phyloP scores from a whole-genome alignment of 2,329 filamentous ascomycete genomes.

The Xylariaceae sp. region DNA sequence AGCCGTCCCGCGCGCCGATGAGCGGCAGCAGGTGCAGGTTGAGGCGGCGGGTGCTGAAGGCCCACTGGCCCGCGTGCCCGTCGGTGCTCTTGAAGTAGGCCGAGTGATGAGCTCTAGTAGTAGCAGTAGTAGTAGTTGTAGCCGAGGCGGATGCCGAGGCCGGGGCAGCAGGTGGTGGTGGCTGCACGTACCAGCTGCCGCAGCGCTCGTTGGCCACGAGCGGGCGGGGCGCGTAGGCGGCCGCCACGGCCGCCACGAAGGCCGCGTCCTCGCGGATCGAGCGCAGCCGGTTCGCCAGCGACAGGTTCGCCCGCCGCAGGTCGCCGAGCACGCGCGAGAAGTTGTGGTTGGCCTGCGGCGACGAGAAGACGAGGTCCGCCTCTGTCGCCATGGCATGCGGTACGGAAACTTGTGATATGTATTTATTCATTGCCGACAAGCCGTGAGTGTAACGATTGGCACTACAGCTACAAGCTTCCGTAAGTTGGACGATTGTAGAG shows the following conservation, averaged over 20 bases:
- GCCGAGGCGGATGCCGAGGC: no score
- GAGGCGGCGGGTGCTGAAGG: conserved; percentile 74
- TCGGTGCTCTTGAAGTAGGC: conserved; percentile 98
- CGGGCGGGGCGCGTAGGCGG: conserved; percentile 52
- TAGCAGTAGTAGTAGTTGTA: no score
- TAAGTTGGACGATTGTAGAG: no score
- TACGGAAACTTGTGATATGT: neutral
- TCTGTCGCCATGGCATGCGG: conserved; percentile 16
- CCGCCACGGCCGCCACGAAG: conserved; percentile 61
- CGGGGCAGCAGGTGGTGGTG: conserved; percentile 58
- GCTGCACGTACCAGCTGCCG: conserved; percentile 87
- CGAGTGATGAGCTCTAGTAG: no score
- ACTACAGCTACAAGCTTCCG: no score
- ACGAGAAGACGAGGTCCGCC: conserved; percentile 42
- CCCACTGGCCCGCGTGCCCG: conserved; percentile 85
- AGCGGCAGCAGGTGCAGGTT: conserved; percentile 75
- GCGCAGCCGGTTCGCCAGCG: conserved; percentile 70
- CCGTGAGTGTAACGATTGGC: no score
- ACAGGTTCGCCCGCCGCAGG: conserved; percentile 69
- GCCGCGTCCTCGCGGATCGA: conserved; percentile 70
- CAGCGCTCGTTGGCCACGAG: conserved; percentile 90
- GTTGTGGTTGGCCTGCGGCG: conserved; percentile 50
- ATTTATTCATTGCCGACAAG: no score
- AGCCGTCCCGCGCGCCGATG: conserved; percentile 60
- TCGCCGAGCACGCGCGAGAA: conserved; percentile 63